Percentiles rank a stretch among this genome's conserved stretches.
Conservation (phyloP, 164 flowering plant genomes). For the Tinospora cordifolia region DNA sequence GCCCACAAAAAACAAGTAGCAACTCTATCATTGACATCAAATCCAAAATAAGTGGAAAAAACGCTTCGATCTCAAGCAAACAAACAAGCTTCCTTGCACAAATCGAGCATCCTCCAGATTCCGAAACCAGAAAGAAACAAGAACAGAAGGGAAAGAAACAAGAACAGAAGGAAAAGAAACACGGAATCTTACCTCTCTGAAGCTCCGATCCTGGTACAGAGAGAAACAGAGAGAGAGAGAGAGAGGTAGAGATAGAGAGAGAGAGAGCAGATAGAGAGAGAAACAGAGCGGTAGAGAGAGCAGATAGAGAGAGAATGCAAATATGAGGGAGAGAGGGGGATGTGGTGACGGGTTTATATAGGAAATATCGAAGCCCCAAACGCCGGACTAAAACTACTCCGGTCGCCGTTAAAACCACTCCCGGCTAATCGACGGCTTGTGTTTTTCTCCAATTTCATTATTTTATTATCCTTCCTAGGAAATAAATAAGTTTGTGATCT, state of each 20-base stretch:
- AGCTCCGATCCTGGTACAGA: constrained; percentile 21
- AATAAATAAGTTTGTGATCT: constrained; percentile 2
- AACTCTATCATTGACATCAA: background rate
- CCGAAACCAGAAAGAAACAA: background rate
- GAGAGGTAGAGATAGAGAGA: no score
- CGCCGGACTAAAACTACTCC: constrained; percentile 29
- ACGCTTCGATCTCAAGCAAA: constrained; percentile 5
- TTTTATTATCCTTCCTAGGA: constrained; percentile 10
- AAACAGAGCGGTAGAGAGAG: constrained; percentile 3
- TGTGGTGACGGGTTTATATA: constrained; percentile 43
- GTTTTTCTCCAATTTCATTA: background rate
- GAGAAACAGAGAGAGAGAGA: background rate
- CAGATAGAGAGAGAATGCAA: constrained; percentile 13
- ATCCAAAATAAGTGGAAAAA: background rate
- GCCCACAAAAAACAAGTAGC: background rate
- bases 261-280: constrained; percentile 5
- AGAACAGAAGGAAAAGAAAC: no score
- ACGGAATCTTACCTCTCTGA: constrained; percentile 25
- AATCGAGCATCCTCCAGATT: background rate
- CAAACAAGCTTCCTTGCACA: background rate
- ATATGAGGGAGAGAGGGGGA: constrained; percentile 23
- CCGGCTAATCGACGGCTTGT: background rate
- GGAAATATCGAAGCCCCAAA: constrained; percentile 35
- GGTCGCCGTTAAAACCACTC: constrained; percentile 14
- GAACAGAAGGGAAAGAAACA: no score